Evolutionary conservation across 306 rosid species (phyloP).

Genomic region (Prunus kanzakura): DNA sequence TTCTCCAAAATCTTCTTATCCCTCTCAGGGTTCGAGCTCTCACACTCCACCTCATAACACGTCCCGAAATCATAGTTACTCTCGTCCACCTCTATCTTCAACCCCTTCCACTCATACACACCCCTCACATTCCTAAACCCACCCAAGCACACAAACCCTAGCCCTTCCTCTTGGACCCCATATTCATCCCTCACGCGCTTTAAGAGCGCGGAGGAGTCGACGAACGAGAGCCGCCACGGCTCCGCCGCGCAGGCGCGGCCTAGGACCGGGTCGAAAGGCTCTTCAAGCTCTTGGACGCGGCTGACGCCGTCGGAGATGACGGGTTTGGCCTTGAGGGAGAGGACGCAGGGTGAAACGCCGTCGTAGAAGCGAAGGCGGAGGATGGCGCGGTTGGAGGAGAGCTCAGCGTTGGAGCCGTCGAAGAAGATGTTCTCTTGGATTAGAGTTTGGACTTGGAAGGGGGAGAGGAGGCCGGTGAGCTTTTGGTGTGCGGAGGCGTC

Average conservation of each 20-base stretch:
- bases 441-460: slow-evolving; percentile 45
- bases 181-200: slow-evolving; percentile 39
- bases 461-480: slow-evolving; percentile 45
- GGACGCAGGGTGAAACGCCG: slow-evolving; percentile 24
- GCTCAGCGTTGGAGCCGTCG: slow-evolving; percentile 50
- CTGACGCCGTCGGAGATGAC: slow-evolving; percentile 42
- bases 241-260: slow-evolving; percentile 51
- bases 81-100: slow-evolving; percentile 59
- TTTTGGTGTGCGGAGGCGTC: slow-evolving; percentile 51
- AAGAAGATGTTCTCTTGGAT: slow-evolving; percentile 63
- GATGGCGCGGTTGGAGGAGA: slow-evolving; percentile 50
- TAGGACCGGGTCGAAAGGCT: slow-evolving; percentile 41
- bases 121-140: slow-evolving; percentile 61
- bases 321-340: slow-evolving; percentile 53
- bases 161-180: slow-evolving; percentile 18
- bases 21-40: slow-evolving; percentile 40
- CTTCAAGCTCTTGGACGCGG: slow-evolving; percentile 51
- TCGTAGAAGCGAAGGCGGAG: slow-evolving; percentile 56
- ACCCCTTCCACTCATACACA: slow-evolving; percentile 47
- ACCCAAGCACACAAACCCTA: slow-evolving; percentile 45
- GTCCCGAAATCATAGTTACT: slow-evolving; percentile 59
- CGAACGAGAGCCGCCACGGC: slow-evolving; percentile 45
- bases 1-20: slow-evolving; percentile 38
- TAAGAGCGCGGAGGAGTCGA: slow-evolving; percentile 29
- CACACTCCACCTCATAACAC: slow-evolving; percentile 58